phyloP scores from a whole-genome alignment of 495 filamentous ascomycete genomes.

The Penicillium antarcticum region DNA sequence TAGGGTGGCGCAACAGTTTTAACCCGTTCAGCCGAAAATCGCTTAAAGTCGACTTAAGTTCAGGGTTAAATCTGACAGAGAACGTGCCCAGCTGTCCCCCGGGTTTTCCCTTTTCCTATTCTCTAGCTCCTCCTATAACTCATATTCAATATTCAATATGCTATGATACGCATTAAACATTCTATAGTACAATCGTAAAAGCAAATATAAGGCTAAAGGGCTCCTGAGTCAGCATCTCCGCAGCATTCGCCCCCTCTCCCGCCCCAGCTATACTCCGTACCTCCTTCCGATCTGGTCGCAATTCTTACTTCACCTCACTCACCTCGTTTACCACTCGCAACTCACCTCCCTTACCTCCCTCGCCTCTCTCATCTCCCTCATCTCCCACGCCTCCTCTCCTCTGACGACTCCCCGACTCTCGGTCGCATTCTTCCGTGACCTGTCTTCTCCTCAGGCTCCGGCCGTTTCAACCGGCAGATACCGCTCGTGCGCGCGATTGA shows the following conservation, averaged over 20 bases:
- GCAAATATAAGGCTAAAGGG: too few species aligned
- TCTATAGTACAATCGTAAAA: too few species aligned
- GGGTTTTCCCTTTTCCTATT: background rate
- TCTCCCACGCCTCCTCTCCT: too few species aligned
- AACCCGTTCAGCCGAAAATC: too few species aligned
- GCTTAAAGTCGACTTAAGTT: too few species aligned
- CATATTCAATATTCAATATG: too few species aligned
- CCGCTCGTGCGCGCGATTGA: constrained; percentile 25
- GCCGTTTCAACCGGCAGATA: constrained; percentile 24
- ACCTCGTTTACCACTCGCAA: background rate
- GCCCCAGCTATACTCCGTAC: constrained; percentile 1
- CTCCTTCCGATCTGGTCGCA: constrained; percentile 13
- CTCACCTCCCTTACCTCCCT: background rate
- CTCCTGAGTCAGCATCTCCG: background rate
- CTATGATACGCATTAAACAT: too few species aligned
- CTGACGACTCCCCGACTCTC: background rate
- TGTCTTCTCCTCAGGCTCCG: constrained; percentile 16
- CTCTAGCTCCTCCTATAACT: background rate
- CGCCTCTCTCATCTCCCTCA: constrained; percentile 4
- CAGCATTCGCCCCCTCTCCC: background rate
- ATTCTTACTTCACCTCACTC: constrained; percentile 4
- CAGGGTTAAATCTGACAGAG: background rate
- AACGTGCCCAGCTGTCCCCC: background rate
- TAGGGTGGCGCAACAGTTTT: background rate
- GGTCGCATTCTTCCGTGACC: constrained; percentile 6